These are phyloP conservation scores for Citeromyces hawaiiensis DNA, from an alignment of 1,139 yeast species.

Conservation along the genomic window DNA sequence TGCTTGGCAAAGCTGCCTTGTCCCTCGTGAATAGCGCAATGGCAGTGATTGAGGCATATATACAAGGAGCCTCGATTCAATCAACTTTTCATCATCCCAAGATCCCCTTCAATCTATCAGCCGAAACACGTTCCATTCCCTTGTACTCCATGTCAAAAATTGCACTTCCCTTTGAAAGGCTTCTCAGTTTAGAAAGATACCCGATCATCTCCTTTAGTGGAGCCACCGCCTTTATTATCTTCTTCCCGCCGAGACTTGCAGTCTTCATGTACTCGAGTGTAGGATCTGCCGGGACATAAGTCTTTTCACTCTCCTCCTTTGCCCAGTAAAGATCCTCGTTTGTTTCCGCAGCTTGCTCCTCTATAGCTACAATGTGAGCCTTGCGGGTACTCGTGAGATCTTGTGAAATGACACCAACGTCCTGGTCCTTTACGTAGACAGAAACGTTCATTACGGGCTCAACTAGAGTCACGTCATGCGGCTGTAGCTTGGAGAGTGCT, in stretches of 20 bases:
- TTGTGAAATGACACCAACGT: slow-evolving; percentile 73
- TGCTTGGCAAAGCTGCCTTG: no score
- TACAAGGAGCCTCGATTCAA: no score
- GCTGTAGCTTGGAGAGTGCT: slow-evolving; percentile 18
- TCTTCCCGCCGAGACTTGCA: slow-evolving; percentile 19
- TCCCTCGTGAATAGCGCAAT: no score
- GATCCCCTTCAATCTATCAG: slow-evolving; percentile 29
- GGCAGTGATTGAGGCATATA: no score
- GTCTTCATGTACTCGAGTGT: slow-evolving; percentile 19
- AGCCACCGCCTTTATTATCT: slow-evolving; percentile 58
- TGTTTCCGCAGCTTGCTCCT: slow-evolving; percentile 17
- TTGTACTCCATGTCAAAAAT: slow-evolving; percentile 66
- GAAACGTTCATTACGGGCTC: slow-evolving; percentile 82
- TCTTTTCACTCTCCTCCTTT: slow-evolving; percentile 32
- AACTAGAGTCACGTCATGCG: slow-evolving; percentile 34
- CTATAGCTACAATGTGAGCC: slow-evolving; percentile 50
- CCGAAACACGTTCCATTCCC: slow-evolving; percentile 54
- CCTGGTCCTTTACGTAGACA: slow-evolving; percentile 57
- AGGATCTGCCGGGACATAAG: slow-evolving; percentile 46
- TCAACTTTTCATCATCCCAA: slow-evolving; percentile 13
- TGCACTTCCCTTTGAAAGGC: slow-evolving; percentile 85
- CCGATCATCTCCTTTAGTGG: slow-evolving; percentile 90
- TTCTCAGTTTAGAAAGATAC: slow-evolving; percentile 62
- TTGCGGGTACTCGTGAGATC: slow-evolving; percentile 62
- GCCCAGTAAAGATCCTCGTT: slow-evolving; percentile 28